Percentiles rank a stretch among this genome's conserved stretches.
These are phyloP conservation scores for Phanerochaete sordida DNA, from an alignment of 768 basidiomycete species.

Conservation along the genomic window DNA sequence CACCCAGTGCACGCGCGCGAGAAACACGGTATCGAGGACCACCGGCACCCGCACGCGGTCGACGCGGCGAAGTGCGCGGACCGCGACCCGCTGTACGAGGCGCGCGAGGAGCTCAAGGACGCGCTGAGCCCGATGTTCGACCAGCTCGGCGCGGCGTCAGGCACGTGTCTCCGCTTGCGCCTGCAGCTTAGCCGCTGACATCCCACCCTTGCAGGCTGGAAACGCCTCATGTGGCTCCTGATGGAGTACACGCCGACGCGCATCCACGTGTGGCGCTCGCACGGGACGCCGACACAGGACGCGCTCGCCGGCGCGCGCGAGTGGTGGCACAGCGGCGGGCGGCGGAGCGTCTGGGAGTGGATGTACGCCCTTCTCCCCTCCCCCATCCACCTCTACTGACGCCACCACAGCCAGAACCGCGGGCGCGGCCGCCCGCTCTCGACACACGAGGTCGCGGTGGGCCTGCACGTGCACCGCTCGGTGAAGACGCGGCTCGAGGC, in stretches of 20 bases:
- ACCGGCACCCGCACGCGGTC: not conserved
- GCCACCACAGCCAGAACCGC: conserved; percentile 33
- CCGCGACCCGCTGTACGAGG: conserved; percentile 39
- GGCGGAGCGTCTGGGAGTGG: conserved; percentile 7
- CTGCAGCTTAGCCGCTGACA: not conserved
- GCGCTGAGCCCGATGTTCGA: conserved; percentile 48
- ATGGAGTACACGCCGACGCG: conserved; percentile 40
- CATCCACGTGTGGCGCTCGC: conserved; percentile 34
- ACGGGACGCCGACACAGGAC: conserved; percentile 22
- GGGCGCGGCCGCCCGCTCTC: conserved; percentile 40
- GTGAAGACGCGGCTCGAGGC: conserved; percentile 57
- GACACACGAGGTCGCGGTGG: conserved; percentile 30
- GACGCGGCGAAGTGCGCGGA: not conserved
- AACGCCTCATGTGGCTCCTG: conserved; percentile 49
- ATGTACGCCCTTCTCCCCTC: conserved; percentile 7
- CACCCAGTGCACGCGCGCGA: not conserved
- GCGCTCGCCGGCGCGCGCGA: not conserved
- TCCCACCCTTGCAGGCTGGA: not conserved
- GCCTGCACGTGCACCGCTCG: conserved; percentile 44
- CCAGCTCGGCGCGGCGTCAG: conserved; percentile 38
- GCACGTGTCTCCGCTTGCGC: not conserved
- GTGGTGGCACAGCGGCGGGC: too few species aligned
- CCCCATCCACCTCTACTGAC: conserved; percentile 16
- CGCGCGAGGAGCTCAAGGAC: conserved; percentile 59
- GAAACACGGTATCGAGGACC: too few species aligned